Evolutionary conservation across 2,329 filamentous ascomycete species (phyloP).

Genomic region (Penicillium sp.): DNA sequence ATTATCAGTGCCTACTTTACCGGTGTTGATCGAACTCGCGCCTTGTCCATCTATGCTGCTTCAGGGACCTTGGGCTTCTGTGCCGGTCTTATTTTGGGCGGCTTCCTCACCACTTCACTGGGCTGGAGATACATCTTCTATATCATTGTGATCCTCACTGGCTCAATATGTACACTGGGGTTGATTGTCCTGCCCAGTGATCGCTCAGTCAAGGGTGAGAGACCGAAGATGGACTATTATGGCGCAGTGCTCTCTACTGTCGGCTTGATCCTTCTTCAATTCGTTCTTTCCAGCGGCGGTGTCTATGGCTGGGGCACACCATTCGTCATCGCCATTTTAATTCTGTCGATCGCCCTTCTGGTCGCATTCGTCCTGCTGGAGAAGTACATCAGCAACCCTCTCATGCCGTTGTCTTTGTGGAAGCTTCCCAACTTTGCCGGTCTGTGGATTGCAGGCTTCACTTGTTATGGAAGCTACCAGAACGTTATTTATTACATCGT

Average conservation of each 20-base stretch:
- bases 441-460: slow-evolving; percentile 45
- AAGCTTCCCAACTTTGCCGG: slow-evolving; percentile 46
- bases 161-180: slow-evolving; percentile 29
- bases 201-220: slow-evolving; percentile 28
- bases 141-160: slow-evolving; percentile 34
- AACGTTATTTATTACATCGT: slow-evolving; percentile 44
- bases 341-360: slow-evolving; percentile 39
- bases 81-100: slow-evolving; percentile 39
- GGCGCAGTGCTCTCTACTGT: slow-evolving; percentile 43
- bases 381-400: slow-evolving; percentile 44
- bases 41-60: slow-evolving; percentile 39
- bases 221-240: slow-evolving; percentile 40
- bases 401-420: slow-evolving; percentile 47
- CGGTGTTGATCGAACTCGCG: slow-evolving; percentile 36
- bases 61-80: slow-evolving; percentile 41
- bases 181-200: slow-evolving; percentile 39
- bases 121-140: slow-evolving; percentile 42
- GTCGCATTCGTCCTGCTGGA: slow-evolving; percentile 40
- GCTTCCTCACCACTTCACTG: slow-evolving; percentile 38
- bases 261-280: slow-evolving; percentile 44
- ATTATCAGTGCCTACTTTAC: slow-evolving; percentile 45
- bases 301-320: slow-evolving; percentile 46
- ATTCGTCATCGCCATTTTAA: slow-evolving; percentile 43
- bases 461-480: slow-evolving; percentile 43
- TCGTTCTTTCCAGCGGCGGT: slow-evolving; percentile 45